These are phyloP conservation scores for Phytophthora parvispora DNA, from an alignment of 352 stramenopile genomes.

Conservation along the genomic window DNA sequence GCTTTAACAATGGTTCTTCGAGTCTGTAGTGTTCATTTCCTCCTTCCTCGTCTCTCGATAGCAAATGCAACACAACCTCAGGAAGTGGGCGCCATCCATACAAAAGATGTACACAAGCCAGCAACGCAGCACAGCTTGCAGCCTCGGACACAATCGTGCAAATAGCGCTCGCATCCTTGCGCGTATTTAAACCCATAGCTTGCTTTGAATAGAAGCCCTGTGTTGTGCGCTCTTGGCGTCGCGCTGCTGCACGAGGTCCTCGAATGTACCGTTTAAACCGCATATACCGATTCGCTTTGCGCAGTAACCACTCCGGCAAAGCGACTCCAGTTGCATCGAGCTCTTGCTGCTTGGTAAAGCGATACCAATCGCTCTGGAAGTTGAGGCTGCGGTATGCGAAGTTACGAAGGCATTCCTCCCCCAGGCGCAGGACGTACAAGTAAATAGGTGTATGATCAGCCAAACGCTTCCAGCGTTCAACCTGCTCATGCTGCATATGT, in stretches of 20 bases:
- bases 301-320: conserved; percentile 74
- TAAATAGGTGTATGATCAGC: conserved; percentile 85
- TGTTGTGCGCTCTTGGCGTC: conserved; percentile 71
- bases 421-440: conserved; percentile 82
- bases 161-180: conserved; percentile 71
- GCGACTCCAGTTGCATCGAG: conserved; percentile 34
- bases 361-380: conserved; percentile 77
- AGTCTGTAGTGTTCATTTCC: conserved; percentile 34
- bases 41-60: conserved; percentile 36
- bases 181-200: conserved; percentile 55
- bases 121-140: conserved; percentile 77
- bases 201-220: conserved; percentile 86
- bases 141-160: conserved; percentile 82
- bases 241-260: conserved; percentile 64
- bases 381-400: conserved; percentile 86
- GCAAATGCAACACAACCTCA: conserved; percentile 76
- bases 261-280: conserved; percentile 88
- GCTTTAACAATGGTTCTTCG: conserved; percentile 47
- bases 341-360: conserved; percentile 63
- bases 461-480: conserved; percentile 78
- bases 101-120: conserved; percentile 83
- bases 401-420: conserved; percentile 86
- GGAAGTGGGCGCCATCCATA: conserved; percentile 81
- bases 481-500: conserved; percentile 55
- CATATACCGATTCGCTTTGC: conserved; percentile 85